Evolutionary conservation across 2,329 filamentous ascomycete genomes (phyloP).

Genomic region (Arachnomyces sp.): DNA sequence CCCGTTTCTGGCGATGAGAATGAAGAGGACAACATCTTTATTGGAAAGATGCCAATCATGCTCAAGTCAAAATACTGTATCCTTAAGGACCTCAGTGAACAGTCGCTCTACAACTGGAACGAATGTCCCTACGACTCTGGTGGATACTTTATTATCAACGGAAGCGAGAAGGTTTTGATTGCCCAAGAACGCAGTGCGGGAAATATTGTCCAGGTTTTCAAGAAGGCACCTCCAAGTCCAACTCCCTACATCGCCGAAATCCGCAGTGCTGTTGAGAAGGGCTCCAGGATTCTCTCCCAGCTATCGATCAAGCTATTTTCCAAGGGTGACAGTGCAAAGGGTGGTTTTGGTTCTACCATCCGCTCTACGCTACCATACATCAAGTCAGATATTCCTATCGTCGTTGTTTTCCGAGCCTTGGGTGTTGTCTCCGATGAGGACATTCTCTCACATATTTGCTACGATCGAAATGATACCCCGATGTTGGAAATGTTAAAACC

Average conservation of each 20-base stretch:
- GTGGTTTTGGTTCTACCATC: conserved; percentile 78
- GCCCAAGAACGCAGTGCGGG: conserved; percentile 95
- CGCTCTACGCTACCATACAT: conserved; percentile 89
- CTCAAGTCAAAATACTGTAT: conserved; percentile 95
- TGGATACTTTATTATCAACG: conserved; percentile 99
- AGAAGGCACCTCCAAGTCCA: conserved; percentile 87
- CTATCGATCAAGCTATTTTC: conserved; percentile 84
- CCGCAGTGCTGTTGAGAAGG: conserved; percentile 90
- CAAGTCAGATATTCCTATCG: conserved; percentile 87
- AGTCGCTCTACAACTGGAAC: conserved; percentile 81
- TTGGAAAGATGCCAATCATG: conserved; percentile 96
- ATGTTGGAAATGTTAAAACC: conserved; percentile 98
- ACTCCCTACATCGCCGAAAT: conserved; percentile 95
- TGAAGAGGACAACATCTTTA: conserved; percentile 70
- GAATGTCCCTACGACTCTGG: conserved; percentile 98
- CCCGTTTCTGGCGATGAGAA: conserved; percentile 42
- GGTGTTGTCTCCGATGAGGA: conserved; percentile 97
- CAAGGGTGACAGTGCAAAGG: conserved; percentile 72
- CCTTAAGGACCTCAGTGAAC: conserved; percentile 72
- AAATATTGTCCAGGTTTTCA: conserved; percentile 98
- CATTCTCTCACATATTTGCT: conserved; percentile 95
- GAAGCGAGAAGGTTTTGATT: conserved; percentile 95
- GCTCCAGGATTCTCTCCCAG: conserved; percentile 87
- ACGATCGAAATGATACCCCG: conserved; percentile 86
- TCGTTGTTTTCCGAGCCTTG: conserved; percentile 88